Base-by-base conservation (phyloP, 2,329 filamentous ascomycete genomes). In the Aspergillus alliaceus region DNA sequence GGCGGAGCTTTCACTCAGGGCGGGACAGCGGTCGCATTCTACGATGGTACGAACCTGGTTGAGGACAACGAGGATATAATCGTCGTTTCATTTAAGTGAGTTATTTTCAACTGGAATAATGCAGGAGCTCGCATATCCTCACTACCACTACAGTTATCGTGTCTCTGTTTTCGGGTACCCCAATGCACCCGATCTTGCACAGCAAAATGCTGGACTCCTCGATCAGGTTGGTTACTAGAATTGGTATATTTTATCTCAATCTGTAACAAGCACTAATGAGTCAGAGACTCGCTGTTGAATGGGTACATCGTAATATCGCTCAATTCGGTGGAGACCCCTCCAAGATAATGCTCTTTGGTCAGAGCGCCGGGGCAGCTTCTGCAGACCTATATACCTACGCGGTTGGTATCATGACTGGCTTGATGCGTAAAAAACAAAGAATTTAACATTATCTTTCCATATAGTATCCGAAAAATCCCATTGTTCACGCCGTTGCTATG, bases 101-200 rank as follows among this genome's bases (percentile, higher is more conserved):
- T 42, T 2, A 1, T 9, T n/a, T 6, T 8, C 2, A 1, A 2
- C 15, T 0, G 6, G 3, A 20, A 11, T 7, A 14, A 5, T 1
- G 18, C 20, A 9, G 1, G 5, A 42, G 1, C 39, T 24, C 3
- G 20, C 20, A n/a, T n/a, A n/a, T n/a, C n/a, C n/a, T n/a, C 9
- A 24, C 20, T 5, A 0, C 14, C 1, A n/a, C 4, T 0, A 8
- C 12, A 66, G 64, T 47, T 64, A 66, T 50, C 62, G 62, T 6
- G 47, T 65, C 6, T 60, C 57, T n/a, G 31, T 64, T 11, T 66
- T 66, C 24, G 62, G 64, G 9, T 65, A 56, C 22, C 61, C 62
- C 3, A 64, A 66, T 44, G 49, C 62, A 0, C 62, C 61, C 1
- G 61, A 47, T 0, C 48, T 65, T 6, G 37, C 53, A 9, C 40